A percentile compares a stretch with the other conserved stretches of the same genome.
Conservation (phyloP, 176 grass and related monocot genomes). For the Lolium multiflorum region DNA sequence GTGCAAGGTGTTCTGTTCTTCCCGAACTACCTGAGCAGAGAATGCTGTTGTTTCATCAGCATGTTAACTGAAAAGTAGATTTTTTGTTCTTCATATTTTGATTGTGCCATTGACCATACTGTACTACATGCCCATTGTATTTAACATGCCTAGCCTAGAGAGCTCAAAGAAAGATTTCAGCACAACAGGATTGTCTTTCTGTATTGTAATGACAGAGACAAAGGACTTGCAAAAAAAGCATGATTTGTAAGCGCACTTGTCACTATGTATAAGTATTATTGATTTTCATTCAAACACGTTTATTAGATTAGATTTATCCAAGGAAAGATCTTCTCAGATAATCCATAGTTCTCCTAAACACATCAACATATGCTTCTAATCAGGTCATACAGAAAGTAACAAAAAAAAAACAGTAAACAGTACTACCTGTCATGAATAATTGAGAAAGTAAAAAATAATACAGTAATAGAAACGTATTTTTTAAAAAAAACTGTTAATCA, state of each 20-base stretch:
- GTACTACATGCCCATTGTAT: no score
- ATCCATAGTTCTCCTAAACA: background rate
- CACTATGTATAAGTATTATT: constrained; percentile 8
- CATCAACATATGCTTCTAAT: background rate
- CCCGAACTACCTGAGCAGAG: no score
- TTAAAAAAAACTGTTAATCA: background rate
- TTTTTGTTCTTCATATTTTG: no score
- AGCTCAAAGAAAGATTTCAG: background rate
- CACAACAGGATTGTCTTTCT: background rate
- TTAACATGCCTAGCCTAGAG: no score
- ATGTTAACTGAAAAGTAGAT: no score
- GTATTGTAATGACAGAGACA: background rate
- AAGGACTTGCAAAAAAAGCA: background rate
- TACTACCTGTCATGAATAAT: background rate
- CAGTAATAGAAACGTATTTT: background rate
- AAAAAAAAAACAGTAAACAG: background rate
- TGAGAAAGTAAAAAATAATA: background rate
- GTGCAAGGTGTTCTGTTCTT: no score
- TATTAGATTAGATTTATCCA: background rate
- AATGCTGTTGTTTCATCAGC: no score
- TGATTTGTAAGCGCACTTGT: background rate
- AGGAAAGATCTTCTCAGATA: background rate
- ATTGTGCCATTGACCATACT: no score
- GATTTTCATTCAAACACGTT: background rate
- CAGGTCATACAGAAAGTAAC: constrained; percentile 1